phyloP scores from a whole-genome alignment of 2,329 filamentous ascomycete genomes.

The Pseudogymnoascus destructans region DNA sequence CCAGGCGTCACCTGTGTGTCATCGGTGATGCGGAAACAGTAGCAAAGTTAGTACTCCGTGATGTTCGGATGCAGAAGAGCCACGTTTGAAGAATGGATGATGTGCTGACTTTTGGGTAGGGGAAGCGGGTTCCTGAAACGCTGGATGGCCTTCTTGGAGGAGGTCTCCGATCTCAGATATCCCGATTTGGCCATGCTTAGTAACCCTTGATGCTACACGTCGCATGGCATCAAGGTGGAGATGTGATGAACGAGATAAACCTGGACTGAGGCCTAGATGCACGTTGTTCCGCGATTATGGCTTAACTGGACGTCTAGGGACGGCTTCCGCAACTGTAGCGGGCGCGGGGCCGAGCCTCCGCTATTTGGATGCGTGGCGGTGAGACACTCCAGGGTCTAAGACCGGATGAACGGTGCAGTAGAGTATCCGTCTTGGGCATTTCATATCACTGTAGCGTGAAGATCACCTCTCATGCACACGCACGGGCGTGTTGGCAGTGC shows the following conservation, averaged over 20 bases:
- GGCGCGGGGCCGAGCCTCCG: not conserved
- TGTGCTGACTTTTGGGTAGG: conserved; percentile 33
- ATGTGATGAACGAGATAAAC: conserved; percentile 4
- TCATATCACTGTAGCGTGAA: not conserved
- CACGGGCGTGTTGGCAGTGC: not conserved
- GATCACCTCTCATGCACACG: not conserved
- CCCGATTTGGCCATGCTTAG: conserved; percentile 43
- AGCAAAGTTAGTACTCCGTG: conserved; percentile 50
- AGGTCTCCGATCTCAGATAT: conserved; percentile 80
- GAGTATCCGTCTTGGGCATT: not conserved
- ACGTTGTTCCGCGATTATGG: not conserved
- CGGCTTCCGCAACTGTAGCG: not conserved
- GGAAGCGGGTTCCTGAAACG: conserved; percentile 73
- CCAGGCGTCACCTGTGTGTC: conserved; percentile 77
- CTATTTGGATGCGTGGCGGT: not conserved
- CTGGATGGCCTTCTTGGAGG: conserved; percentile 88
- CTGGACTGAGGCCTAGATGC: not conserved
- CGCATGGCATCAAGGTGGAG: not conserved
- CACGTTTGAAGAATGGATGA: conserved; percentile 12
- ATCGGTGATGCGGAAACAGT: conserved; percentile 93
- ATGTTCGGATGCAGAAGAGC: conserved; percentile 1
- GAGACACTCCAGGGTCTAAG: not conserved
- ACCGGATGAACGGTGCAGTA: not conserved
- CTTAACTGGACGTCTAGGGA: not conserved
- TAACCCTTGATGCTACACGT: conserved; percentile 11